A percentile compares a stretch with the other conserved stretches of the same genome.
Conservation (phyloP, 2,329 filamentous ascomycete genomes). For the Atkinsonella texensis region DNA sequence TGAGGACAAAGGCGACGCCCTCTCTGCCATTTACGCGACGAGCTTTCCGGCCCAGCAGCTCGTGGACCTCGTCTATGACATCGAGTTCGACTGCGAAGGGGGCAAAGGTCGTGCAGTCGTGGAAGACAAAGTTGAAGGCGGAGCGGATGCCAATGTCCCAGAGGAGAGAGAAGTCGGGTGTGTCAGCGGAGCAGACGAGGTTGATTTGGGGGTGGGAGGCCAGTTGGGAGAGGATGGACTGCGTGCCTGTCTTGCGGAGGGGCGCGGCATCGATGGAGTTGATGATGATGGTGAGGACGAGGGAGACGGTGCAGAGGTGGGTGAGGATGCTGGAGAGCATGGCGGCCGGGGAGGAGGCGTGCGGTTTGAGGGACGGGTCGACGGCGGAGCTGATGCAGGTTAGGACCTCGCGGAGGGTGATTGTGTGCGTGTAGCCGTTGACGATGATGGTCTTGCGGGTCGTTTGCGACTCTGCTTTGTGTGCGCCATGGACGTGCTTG, state of each 20-base stretch:
- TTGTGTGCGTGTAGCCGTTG: slow-evolving; percentile 67
- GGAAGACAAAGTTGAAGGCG: slow-evolving; percentile 76
- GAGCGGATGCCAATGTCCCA: slow-evolving; percentile 84
- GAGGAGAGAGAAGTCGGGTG: slow-evolving; percentile 73
- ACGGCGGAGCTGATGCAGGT: slow-evolving; percentile 55
- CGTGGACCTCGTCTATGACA: slow-evolving; percentile 81
- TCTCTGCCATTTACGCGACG: slow-evolving; percentile 77
- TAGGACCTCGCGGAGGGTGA: slow-evolving; percentile 58
- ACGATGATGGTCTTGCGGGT: slow-evolving; percentile 56
- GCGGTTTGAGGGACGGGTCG: slow-evolving; percentile 33
- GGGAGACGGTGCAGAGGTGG: slow-evolving; percentile 34
- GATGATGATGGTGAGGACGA: slow-evolving; percentile 55
- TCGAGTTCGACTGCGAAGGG: slow-evolving; percentile 64
- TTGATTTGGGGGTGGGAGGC: slow-evolving; percentile 61
- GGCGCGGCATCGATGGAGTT: slow-evolving; percentile 77
- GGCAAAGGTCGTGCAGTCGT: slow-evolving; percentile 85
- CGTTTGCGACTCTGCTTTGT: slow-evolving; percentile 21
- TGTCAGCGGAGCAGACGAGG: slow-evolving; percentile 73
- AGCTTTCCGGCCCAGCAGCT: slow-evolving; percentile 69
- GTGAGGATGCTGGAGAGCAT: slow-evolving; percentile 56
- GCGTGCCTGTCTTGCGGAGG: slow-evolving; percentile 58
- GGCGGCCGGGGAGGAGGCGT: slow-evolving; percentile 52
- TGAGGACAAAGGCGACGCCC: slow-evolving; percentile 82
- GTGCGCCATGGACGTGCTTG: slow-evolving; percentile 41
- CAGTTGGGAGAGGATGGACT: slow-evolving; percentile 64